Evolutionary conservation across 352 stramenopile genomes (phyloP), one percentile per base, ranked within the genome.

Genomic region (Elongisporangium anandrum): DNA sequence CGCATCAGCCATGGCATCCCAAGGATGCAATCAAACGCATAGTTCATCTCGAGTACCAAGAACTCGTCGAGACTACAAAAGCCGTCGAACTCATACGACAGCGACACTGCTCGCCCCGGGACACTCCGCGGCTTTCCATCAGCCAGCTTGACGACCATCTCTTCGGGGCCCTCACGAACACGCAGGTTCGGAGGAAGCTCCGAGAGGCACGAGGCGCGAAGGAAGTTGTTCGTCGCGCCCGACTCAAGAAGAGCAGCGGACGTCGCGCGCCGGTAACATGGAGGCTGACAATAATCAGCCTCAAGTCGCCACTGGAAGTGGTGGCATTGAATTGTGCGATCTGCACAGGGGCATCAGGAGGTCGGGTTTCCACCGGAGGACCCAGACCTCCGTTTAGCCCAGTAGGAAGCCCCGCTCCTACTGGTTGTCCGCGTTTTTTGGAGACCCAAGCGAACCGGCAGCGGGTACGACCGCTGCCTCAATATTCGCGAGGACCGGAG

Each of bases 201-300:
- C 45, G 52, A 51, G 16, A 61, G 38, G 56, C 55, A 59, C 1
- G 53, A 48, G 53, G 48, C 22, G 24, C 58, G 59, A 54, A 67
- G 60, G 51, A 71, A 71, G 39, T 75, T 72, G 23, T 64, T 65
- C 57, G 56, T 73, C 63, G 65, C 39, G 21, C 58, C 55, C 1
- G 50, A 64, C 22, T 75, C 64, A 20, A 69, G 24, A 41, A 73
- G 54, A 0, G 54, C 58, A 68, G 45, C 0, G 53, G 41, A 3
- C 24, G 49, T 17, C 38, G 9, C 16, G 56, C 57, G 49, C 56
- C 68, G 20, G 54, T 41, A 50, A 66, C 57, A n/a, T n/a, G n/a
- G n/a, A n/a, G n/a, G n/a, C n/a, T n/a, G n/a, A n/a, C n/a, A n/a
- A n/a, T n/a, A n/a, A n/a, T n/a, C n/a, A n/a, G n/a, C n/a, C n/a